phyloP scores from a whole-genome alignment of 2,329 filamentous ascomycete genomes.

The Talaromyces atroroseus region DNA sequence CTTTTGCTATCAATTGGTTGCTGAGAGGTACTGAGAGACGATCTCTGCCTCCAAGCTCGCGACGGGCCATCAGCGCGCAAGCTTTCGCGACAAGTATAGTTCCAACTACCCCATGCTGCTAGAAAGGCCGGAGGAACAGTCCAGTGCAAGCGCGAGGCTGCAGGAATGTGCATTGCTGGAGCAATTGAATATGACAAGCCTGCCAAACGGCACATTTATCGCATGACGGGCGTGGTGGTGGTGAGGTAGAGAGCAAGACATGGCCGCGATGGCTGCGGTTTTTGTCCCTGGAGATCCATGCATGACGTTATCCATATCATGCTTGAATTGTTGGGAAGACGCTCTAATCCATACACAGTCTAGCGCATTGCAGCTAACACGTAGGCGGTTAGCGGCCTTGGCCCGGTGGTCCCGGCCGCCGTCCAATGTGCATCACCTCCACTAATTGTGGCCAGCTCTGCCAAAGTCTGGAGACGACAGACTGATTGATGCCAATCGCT shows the following conservation, averaged over 20 bases:
- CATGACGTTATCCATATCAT: conserved; percentile 12
- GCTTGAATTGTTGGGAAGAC: not conserved
- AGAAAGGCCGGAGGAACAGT: conserved; percentile 27
- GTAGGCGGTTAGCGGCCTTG: not conserved
- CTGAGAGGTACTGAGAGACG: conserved; percentile 21
- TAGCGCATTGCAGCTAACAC: not conserved
- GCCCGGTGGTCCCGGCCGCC: not conserved
- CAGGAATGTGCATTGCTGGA: conserved; percentile 31
- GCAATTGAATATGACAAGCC: conserved; percentile 15
- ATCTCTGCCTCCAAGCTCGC: conserved; percentile 18
- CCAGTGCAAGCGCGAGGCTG: conserved; percentile 30
- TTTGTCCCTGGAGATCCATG: conserved; percentile 12
- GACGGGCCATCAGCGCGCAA: conserved; percentile 18
- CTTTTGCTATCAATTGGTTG: conserved; percentile 14
- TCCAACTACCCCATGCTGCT: conserved; percentile 12
- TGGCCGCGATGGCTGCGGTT: not conserved
- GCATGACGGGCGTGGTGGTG: not conserved
- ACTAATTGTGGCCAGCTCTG: not conserved
- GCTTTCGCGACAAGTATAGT: conserved; percentile 19
- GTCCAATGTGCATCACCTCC: not conserved
- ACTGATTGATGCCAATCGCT: not conserved
- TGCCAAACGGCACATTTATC: conserved; percentile 19
- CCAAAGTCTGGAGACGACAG: not conserved
- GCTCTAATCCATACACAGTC: not conserved
- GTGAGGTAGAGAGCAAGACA: not conserved